Conservation (phyloP, 768 basidiomycete species). For the Termitomyces sp. region DNA sequence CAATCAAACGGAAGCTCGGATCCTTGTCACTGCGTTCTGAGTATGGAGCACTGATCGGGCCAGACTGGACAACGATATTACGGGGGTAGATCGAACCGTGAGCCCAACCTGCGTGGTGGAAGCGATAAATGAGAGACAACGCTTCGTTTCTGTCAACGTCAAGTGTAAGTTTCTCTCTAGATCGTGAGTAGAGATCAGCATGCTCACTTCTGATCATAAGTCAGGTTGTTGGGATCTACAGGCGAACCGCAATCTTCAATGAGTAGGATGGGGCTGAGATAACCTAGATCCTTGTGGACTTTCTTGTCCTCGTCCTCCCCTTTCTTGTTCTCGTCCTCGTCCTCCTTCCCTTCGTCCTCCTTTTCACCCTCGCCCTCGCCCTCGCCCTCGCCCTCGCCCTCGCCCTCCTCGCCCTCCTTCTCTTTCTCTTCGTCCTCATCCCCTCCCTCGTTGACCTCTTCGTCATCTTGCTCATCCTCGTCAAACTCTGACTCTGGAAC, state of each 20-base stretch:
- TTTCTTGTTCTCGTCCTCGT: background rate
- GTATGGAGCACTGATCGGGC: slow-evolving; percentile 22
- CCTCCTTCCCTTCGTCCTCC: background rate
- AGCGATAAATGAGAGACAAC: slow-evolving; percentile 30
- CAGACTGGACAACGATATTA: slow-evolving; percentile 35
- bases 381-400: background rate
- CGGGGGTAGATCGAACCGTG: slow-evolving; percentile 35
- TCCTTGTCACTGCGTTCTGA: slow-evolving; percentile 10
- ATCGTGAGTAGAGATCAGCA: background rate
- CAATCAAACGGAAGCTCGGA: slow-evolving; percentile 36
- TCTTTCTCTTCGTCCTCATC: background rate
- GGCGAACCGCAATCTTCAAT: slow-evolving; percentile 38
- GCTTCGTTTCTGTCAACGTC: slow-evolving; percentile 32
- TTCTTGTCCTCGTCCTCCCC: background rate
- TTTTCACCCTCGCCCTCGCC: too few relatives aligned
- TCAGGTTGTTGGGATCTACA: slow-evolving; percentile 22
- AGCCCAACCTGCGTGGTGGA: slow-evolving; percentile 32
- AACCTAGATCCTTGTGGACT: slow-evolving; percentile 6
- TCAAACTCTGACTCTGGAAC: slow-evolving; percentile 16
- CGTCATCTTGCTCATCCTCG: slow-evolving; percentile 1
- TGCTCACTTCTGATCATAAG: slow-evolving; percentile 34
- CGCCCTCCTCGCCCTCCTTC: background rate
- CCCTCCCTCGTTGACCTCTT: background rate
- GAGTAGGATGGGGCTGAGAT: slow-evolving; percentile 39
- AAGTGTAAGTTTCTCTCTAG: background rate